Percentiles rank a stretch among this genome's conserved stretches.
Evolutionary conservation across 2,329 filamentous ascomycete species (phyloP).

Genomic region (Rhytidhysteron rufulum): DNA sequence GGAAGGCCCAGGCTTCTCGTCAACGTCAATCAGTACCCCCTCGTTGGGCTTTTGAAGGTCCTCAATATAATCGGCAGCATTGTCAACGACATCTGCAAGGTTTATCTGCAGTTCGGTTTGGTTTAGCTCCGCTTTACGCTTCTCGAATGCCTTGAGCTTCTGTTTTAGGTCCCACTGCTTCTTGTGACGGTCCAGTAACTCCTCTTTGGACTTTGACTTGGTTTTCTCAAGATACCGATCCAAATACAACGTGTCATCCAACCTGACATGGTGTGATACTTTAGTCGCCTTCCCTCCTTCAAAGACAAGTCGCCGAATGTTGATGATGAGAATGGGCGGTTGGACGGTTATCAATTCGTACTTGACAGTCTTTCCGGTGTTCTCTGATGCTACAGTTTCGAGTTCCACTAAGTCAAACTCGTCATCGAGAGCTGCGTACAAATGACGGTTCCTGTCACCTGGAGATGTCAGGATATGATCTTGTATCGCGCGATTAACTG

Average conservation of each 20-base stretch:
- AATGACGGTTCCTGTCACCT: constrained; percentile 56
- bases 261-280: constrained; percentile 59
- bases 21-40: constrained; percentile 8
- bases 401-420: constrained; percentile 79
- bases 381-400: constrained; percentile 24
- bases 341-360: constrained; percentile 51
- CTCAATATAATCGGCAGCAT: constrained; percentile 22
- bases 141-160: constrained; percentile 55
- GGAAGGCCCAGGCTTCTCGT: constrained; percentile 3
- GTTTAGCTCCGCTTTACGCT: constrained; percentile 40
- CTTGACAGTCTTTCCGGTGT: constrained; percentile 11
- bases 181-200: constrained; percentile 61
- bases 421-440: constrained; percentile 81
- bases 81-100: constrained; percentile 27
- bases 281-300: constrained; percentile 55
- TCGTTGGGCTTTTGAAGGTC: constrained; percentile 10
- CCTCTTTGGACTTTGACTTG: constrained; percentile 21
- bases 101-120: constrained; percentile 29
- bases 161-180: constrained; percentile 72
- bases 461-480: constrained; percentile 62
- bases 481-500: constrained; percentile 52
- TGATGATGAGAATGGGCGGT: constrained; percentile 83
- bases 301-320: constrained; percentile 78
- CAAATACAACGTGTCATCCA: constrained; percentile 79
- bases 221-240: constrained; percentile 66